These are phyloP conservation scores for Citrus trifoliata DNA, from an alignment of 345 rosid genomes.

Conservation along the genomic window DNA sequence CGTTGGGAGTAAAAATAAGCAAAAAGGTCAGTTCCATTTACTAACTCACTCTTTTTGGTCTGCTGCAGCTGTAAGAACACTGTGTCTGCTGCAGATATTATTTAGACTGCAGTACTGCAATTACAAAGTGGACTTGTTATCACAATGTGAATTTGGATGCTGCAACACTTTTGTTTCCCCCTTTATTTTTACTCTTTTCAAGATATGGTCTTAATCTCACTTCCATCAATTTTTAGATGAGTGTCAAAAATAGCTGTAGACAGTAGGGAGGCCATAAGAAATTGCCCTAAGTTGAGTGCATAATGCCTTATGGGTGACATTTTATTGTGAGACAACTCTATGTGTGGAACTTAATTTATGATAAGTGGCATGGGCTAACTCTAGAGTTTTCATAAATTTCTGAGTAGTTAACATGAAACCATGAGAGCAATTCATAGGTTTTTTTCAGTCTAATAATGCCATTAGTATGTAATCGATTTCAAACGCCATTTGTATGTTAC, in stretches of 20 bases:
- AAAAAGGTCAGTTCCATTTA: slow-evolving; percentile 57
- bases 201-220: background rate
- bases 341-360: background rate
- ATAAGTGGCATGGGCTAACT: background rate
- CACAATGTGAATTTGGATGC: background rate
- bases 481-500: background rate
- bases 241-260: background rate
- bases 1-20: slow-evolving; percentile 79
- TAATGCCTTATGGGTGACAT: background rate
- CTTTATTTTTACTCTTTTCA: background rate
- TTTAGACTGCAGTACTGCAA: background rate
- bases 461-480: background rate
- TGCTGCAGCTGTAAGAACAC: background rate
- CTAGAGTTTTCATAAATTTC: background rate
- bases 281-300: background rate
- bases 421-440: background rate
- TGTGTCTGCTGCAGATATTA: background rate
- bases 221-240: background rate
- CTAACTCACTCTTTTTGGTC: slow-evolving; percentile 4
- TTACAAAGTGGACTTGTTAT: background rate
- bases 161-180: background rate
- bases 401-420: background rate
- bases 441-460: background rate
- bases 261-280: background rate
- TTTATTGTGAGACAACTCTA: background rate